phyloP scores from a whole-genome alignment of 768 basidiomycete species.

The Suillus cothurnatus region DNA sequence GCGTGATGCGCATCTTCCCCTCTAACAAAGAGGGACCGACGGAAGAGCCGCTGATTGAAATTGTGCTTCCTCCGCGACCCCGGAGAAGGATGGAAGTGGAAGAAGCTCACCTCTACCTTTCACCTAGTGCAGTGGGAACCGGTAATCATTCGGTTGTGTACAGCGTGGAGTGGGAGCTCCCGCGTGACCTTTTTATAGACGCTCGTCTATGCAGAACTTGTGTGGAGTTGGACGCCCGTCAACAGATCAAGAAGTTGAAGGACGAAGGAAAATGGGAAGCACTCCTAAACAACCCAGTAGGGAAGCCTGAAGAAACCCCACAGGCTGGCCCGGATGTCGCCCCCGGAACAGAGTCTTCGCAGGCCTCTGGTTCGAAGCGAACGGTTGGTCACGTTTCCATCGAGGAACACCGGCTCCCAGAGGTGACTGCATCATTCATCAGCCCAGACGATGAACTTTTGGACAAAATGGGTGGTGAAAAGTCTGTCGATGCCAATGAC shows the following conservation, averaged over 20 bases:
- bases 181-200: conserved; percentile 40
- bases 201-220: conserved; percentile 42
- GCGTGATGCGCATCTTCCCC: conserved; percentile 23
- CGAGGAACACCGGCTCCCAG: background rate
- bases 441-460: background rate
- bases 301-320: background rate
- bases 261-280: conserved; percentile 23
- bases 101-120: conserved; percentile 54
- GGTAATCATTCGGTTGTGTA: conserved; percentile 60
- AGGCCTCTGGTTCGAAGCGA: background rate
- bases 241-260: conserved; percentile 25
- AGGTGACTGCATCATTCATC: background rate
- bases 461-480: background rate
- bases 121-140: conserved; percentile 38
- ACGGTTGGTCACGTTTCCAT: background rate
- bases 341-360: background rate
- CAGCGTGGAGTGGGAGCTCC: conserved; percentile 53
- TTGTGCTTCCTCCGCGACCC: conserved; percentile 31
- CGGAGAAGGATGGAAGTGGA: conserved; percentile 22
- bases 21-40: conserved; percentile 22
- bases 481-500: background rate
- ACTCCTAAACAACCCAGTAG: background rate
- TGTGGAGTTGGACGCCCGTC: conserved; percentile 32
- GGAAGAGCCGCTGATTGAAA: conserved; percentile 31
- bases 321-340: background rate